phyloP scores from a whole-genome alignment of 345 rosid genomes.

The Euphorbia peplus region DNA sequence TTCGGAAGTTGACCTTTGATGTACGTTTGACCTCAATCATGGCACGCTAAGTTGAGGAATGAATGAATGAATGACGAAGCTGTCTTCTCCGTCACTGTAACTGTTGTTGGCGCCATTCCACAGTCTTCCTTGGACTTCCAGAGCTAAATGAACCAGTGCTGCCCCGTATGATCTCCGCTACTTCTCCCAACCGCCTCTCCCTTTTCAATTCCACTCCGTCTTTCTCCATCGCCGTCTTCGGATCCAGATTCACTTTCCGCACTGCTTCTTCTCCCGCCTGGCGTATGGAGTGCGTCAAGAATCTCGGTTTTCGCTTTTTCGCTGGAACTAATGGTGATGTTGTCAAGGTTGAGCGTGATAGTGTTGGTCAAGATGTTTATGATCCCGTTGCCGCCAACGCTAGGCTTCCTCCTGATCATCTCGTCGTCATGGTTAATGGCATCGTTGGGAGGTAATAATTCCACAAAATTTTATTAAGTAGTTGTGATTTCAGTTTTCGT shows the following conservation, averaged over 20 bases:
- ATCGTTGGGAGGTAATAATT: slow-evolving; percentile 70
- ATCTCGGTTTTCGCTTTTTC: slow-evolving; percentile 51
- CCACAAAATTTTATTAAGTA: background rate
- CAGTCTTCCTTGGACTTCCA: background rate
- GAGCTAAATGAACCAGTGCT: slow-evolving; percentile 12
- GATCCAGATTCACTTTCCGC: background rate
- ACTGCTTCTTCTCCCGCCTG: background rate
- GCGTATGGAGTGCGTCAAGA: slow-evolving; percentile 36
- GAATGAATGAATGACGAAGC: too few relatives aligned
- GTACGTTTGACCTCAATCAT: too few relatives aligned
- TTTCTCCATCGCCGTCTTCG: background rate
- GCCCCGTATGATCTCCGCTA: slow-evolving; percentile 49
- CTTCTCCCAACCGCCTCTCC: slow-evolving; percentile 21
- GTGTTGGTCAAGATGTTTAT: slow-evolving; percentile 63
- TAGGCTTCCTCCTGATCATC: slow-evolving; percentile 52
- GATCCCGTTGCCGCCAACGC: slow-evolving; percentile 36
- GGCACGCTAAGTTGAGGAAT: too few relatives aligned
- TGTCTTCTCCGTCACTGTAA: too few relatives aligned
- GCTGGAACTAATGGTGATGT: slow-evolving; percentile 23
- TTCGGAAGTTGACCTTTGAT: too few relatives aligned
- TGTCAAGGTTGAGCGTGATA: slow-evolving; percentile 51
- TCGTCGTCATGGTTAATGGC: slow-evolving; percentile 86
- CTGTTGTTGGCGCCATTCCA: too few relatives aligned
- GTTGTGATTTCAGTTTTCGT: background rate
- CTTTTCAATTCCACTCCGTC: slow-evolving; percentile 13